Base-by-base conservation (phyloP, 176 grass and related monocot genomes). In the Zoysia pacifica region DNA sequence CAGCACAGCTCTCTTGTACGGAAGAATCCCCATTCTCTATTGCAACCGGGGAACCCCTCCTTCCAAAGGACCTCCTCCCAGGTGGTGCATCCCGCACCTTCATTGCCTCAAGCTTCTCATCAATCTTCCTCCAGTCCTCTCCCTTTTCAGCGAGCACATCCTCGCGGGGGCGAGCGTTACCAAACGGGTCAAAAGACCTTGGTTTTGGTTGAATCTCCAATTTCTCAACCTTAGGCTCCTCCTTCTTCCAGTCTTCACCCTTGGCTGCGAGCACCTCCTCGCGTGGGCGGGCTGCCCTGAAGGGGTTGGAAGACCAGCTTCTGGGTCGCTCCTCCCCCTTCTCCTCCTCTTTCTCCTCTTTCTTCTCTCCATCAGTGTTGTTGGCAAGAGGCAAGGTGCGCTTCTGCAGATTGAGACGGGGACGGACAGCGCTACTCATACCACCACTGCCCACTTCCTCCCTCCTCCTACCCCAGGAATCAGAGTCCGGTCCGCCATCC, bases 71-170 rank as follows among this genome's bases (percentile, higher is more conserved):
- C 63, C 18, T 53, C 59, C 47, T 81, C 63, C 89, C 90, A 2
- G 60, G 62, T 2, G 52, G 84, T 16, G 48, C 61, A 11, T 89
- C 87, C 2, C 42, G 4, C 72, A 89, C 55, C 77, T 87, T 93
- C 81, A 81, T 81, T n/a, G 77, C 67, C 56, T 87, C 91, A 76
- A 89, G 87, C 63, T 93, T 90, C 68, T 83, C 88, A 79, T 93
- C 84, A 56, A 89, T 89, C 62, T 87, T 86, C 72, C 50, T 84
- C 87, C 90, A 89, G 6, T 86, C 90, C 68, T 81, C 69, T 1
- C 90, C 86, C 66, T 93, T 93, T 12, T 79, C 83, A 58, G 90
- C 72, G 70, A 93, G 84, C 62, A 93, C 84, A 38, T 93, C 86
- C 60, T 93, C 90, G 8, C 90, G 87, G 7, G 90, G 90, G 39